Evolutionary conservation across 139 green algal species (phyloP).

Genomic region (Volvox africanus): DNA sequence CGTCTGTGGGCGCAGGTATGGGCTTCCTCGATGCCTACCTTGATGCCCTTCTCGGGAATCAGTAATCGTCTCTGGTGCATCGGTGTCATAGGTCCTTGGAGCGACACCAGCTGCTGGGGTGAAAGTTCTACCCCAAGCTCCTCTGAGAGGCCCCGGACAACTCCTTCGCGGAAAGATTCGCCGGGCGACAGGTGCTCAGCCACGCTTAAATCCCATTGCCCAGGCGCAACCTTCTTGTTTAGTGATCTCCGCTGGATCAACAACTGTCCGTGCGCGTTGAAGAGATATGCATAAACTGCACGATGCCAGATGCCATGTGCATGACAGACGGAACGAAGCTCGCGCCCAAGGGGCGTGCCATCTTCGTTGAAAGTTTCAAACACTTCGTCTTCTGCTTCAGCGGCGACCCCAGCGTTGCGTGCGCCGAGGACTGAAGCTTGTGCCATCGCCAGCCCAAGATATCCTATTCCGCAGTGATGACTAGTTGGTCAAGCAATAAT

Average conservation of each 20-base stretch:
- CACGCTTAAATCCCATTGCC: constrained; percentile 79
- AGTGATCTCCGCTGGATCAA: constrained; percentile 72
- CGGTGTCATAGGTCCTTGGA: constrained; percentile 63
- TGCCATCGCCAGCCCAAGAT: background rate
- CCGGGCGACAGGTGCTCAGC: constrained; percentile 80
- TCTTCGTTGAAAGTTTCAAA: constrained; percentile 56
- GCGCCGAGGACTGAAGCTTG: background rate
- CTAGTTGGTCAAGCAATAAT: background rate
- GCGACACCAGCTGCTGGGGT: background rate
- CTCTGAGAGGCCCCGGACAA: constrained; percentile 71
- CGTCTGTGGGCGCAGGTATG: too few relatives aligned
- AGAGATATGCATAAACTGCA: constrained; percentile 77
- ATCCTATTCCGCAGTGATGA: background rate
- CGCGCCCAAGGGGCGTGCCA: constrained; percentile 21
- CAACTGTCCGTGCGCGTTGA: constrained; percentile 62
- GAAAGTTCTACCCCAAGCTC: constrained; percentile 72
- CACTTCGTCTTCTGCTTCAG: constrained; percentile 52
- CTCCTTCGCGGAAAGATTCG: constrained; percentile 70
- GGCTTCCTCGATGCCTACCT: background rate
- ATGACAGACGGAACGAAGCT: constrained; percentile 38
- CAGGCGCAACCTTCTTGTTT: constrained; percentile 75
- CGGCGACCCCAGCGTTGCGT: constrained; percentile 7
- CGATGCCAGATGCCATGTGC: constrained; percentile 70
- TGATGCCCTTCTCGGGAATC: constrained; percentile 31
- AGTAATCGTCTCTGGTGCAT: constrained; percentile 64